Evolutionary conservation across 2,329 filamentous ascomycete genomes (phyloP).

Genomic region (Aspergillaceae sp.): DNA sequence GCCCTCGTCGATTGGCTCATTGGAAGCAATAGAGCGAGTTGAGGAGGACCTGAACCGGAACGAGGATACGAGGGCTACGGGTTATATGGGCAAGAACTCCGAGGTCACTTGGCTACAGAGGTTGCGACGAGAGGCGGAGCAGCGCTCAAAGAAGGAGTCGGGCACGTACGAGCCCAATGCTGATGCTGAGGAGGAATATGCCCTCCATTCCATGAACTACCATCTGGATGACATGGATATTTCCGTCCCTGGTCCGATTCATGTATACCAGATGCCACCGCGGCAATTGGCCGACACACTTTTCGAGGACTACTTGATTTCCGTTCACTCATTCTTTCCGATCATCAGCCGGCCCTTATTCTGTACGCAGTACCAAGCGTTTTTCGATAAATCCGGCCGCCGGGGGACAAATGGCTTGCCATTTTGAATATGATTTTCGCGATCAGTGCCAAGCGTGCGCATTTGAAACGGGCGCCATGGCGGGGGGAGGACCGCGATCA

Average conservation of each 20-base stretch:
- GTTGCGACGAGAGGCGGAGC: conserved; percentile 30
- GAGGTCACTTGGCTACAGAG: conserved; percentile 40
- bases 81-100: conserved; percentile 40
- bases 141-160: conserved; percentile 22
- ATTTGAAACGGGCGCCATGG: conserved; percentile 36
- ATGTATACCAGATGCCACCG: conserved; percentile 35
- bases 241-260: conserved; percentile 31
- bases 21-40: conserved; percentile 38
- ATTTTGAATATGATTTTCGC: conserved; percentile 42
- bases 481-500: conserved; percentile 35
- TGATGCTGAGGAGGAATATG: conserved; percentile 23
- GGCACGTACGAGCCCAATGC: conserved; percentile 20
- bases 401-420: conserved; percentile 36
- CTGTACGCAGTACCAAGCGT: conserved; percentile 31
- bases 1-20: conserved; percentile 33
- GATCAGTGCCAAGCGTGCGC: conserved; percentile 36
- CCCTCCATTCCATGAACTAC: conserved; percentile 30
- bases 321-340: conserved; percentile 37
- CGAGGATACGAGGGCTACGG: conserved; percentile 29
- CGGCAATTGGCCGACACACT: conserved; percentile 33
- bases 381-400: conserved; percentile 26
- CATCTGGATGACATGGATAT: conserved; percentile 39
- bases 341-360: conserved; percentile 38
- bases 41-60: conserved; percentile 37
- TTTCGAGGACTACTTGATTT: conserved; percentile 35